Evolutionary conservation across 1,284 basidiomycete species (phyloP).

Genomic region (Porogramme epimiltina): DNA sequence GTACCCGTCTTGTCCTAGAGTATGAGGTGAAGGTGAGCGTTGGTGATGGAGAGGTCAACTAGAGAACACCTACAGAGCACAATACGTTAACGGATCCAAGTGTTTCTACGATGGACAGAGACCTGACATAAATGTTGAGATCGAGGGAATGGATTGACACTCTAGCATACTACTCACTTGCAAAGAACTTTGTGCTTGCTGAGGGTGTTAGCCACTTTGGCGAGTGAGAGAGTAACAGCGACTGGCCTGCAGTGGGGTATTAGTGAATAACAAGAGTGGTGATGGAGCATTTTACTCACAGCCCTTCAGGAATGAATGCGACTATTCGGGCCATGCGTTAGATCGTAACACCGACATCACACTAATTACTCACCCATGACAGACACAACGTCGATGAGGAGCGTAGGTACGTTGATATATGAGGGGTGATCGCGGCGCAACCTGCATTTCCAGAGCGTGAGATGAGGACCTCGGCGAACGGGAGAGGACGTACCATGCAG

Average conservation of each 20-base stretch:
- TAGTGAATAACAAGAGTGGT: background rate
- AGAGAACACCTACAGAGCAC: slow-evolving; percentile 34
- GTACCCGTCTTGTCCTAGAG: slow-evolving; percentile 48
- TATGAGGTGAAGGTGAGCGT: background rate
- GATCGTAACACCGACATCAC: no score
- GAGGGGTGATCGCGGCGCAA: slow-evolving; percentile 44
- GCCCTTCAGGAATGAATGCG: slow-evolving; percentile 57
- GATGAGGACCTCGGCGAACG: no score
- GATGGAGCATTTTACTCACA: slow-evolving; percentile 24
- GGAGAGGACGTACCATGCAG: slow-evolving; percentile 38
- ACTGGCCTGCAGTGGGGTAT: slow-evolving; percentile 36
- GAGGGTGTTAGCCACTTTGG: slow-evolving; percentile 51
- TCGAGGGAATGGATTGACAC: background rate
- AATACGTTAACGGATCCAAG: slow-evolving; percentile 47
- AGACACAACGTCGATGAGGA: slow-evolving; percentile 64
- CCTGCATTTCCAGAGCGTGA: slow-evolving; percentile 17
- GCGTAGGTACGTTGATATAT: slow-evolving; percentile 55
- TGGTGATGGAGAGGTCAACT: background rate
- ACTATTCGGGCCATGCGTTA: slow-evolving; percentile 32
- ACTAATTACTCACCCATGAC: slow-evolving; percentile 36
- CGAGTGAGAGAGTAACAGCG: slow-evolving; percentile 45
- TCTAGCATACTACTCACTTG: slow-evolving; percentile 38
- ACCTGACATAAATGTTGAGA: background rate
- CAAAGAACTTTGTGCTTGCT: slow-evolving; percentile 59
- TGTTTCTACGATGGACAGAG: slow-evolving; percentile 43